Base-by-base conservation (phyloP, 208 protist genomes). In the Crithidia bombi region DNA sequence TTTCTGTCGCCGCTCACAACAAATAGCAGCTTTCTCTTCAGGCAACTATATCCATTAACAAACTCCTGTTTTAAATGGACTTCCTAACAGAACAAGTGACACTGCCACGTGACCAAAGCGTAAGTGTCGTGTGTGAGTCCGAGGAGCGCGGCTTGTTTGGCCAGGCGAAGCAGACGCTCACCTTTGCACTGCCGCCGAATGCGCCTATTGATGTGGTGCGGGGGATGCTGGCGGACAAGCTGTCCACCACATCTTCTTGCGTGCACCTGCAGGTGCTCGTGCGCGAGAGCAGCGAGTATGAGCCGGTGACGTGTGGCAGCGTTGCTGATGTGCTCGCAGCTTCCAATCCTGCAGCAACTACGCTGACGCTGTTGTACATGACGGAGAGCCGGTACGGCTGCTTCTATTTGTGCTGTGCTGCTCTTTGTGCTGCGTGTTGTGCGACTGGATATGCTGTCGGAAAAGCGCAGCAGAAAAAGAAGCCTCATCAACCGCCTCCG, bases 371-470 rank as follows among this genome's bases (percentile, higher is more conserved):
- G 7, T 14, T 57, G 25, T 57, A 57, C 32, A 39, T 32, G 51
- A 57, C 25, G 51, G 51, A 57, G 25, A 57, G 32, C 4, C 51
- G 51, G 5, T 57, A 57, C 51, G 51, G 32, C 51, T 57, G 51
- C 51, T 57, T 57, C 19, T 57, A 57, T 17, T 7, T 57, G 5
- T 57, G 25, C 51, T 57, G 51, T 3, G 32, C 51, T 11, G 51
- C 51, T 25, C 32, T 57, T 10, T 57, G 25, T 21, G 51, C 32
- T 23, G 51, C 5, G 51, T 57, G 32, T 32, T 57, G 32, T 39
- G 26, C 30, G 12, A 6, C 32, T 5, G 51, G 32, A 7, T 57
- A 57, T 25, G 30, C 11, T 5, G 30, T 11, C 9, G 51, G 51
- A 5, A 57, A 39, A 25, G 15, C n/a, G n/a, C n/a, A n/a, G n/a